Conservation (phyloP, 345 rosid genomes). For the Ricinus communis region DNA sequence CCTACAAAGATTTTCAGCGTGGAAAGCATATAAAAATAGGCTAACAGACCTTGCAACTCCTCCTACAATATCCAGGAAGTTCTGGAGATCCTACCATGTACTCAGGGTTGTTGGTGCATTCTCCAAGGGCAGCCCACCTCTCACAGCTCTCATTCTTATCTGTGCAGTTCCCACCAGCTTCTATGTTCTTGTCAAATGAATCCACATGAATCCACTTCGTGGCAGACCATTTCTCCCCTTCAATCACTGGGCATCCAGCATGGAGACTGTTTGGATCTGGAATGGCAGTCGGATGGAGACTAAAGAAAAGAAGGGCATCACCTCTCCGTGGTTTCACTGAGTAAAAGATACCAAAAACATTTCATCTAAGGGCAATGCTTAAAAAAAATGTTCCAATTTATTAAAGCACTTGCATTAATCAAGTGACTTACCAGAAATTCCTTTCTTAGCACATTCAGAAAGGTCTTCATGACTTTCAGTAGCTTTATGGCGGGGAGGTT, state of each 20-base stretch:
- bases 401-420: not conserved
- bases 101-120: conserved; percentile 78
- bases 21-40: not conserved
- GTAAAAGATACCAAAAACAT: conserved; percentile 14
- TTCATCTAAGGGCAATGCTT: not conserved
- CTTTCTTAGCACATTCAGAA: conserved; percentile 94
- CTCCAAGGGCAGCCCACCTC: conserved; percentile 92
- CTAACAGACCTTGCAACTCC: conserved; percentile 86
- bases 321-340: conserved; percentile 86
- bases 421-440: conserved; percentile 66
- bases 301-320: conserved; percentile 90
- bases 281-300: conserved; percentile 64
- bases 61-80: conserved; percentile 80
- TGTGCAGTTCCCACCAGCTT: conserved; percentile 59
- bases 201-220: conserved; percentile 98
- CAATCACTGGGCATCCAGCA: conserved; percentile 90
- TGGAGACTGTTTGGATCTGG: conserved; percentile 82
- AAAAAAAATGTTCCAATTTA: not conserved
- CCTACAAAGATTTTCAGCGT: conserved; percentile 22
- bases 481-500: conserved; percentile 55
- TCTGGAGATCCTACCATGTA: conserved; percentile 79
- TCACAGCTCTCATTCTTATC: conserved; percentile 77
- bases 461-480: conserved; percentile 52
- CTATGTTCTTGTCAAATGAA: conserved; percentile 65
- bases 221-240: conserved; percentile 99